Evolutionary conservation across 805 yeast species (phyloP), one percentile per base, ranked within the genome.

Genomic region (Jamesozyma lodderae): DNA sequence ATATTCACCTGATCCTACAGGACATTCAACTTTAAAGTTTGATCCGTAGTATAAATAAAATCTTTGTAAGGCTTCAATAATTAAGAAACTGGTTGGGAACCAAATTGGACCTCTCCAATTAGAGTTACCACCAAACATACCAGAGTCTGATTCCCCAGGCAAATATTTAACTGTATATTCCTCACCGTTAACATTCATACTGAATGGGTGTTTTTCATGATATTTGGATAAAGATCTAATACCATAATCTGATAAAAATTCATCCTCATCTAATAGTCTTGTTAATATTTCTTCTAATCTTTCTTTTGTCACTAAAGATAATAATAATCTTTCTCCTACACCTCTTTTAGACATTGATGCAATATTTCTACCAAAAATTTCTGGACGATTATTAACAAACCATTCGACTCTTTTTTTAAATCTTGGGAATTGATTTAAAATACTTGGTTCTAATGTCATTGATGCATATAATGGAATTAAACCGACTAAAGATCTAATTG

Each of bases 31-130:
- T 60, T 83, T 82, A 54, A 87, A 73, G 38, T 72, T 78, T 22
- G 90, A 78, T 10, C 96, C 96, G 57, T 87, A 87, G 66, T 86
- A 87, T 52, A 87, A 66, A 59, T 80, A 85, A 59, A 85, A 87
- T 51, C 95, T 71, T 61, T 88, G 92, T 50, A 87, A 67, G 0
- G 95, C 77, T 66, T 87, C 96, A 41, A 87, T 84, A 32, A 87
- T 66, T 44, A 87, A 66, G 60, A 88, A 87, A 53, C 82, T 88
- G 10, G 84, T 84, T 16, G 96, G 95, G 69, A 87, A 85, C 96
- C 96, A 87, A 49, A 87, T 85, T 14, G 96, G 96, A 2, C 96
- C 96, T 59, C 96, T 73, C 96, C 96, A 87, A 63, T 87, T 88
- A 15, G 95, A 86, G 59, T 87, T 87, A 43, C 96, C 96, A 38